Conservation (phyloP, 202 grass and related monocot species). For the Schoenoplectus triqueter region DNA sequence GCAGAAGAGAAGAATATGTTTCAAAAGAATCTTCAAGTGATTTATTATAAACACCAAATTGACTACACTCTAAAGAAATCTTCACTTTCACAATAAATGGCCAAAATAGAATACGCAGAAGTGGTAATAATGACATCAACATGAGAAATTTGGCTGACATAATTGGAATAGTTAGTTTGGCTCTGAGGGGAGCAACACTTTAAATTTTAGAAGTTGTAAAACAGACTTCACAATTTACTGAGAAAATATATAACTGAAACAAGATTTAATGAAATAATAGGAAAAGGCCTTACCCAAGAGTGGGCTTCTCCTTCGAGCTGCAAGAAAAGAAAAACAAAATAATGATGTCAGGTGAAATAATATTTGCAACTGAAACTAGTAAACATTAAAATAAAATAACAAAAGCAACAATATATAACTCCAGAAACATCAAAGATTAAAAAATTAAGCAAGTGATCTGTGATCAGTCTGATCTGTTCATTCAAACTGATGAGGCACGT, state of each 20-base stretch:
- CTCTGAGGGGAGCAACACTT: background rate
- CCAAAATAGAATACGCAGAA: background rate
- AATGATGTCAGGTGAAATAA: constrained; percentile 26
- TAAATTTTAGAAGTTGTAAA: background rate
- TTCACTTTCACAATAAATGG: background rate
- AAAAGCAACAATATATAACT: background rate
- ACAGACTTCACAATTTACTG: constrained; percentile 6
- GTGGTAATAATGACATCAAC: background rate
- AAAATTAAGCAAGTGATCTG: too few species aligned
- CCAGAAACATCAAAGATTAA: background rate
- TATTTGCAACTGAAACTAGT: constrained; percentile 1
- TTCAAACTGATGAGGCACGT: background rate
- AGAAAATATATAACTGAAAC: constrained; percentile 1
- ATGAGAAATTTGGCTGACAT: background rate
- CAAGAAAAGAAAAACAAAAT: constrained; percentile 27
- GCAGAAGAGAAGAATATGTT: background rate
- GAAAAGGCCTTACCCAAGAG: constrained; percentile 66
- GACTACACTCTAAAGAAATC: constrained; percentile 17
- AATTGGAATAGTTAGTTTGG: background rate
- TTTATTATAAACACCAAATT: constrained; percentile 2
- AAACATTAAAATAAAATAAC: constrained; percentile 9
- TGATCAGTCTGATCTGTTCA: constrained; percentile 15
- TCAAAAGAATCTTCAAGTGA: constrained; percentile 28
- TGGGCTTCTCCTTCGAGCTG: constrained; percentile 98
- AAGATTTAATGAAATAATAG: constrained; percentile 5